Percentiles rank a stretch among this genome's conserved stretches.
phyloP scores from a whole-genome alignment of 2,329 filamentous ascomycete species.

The Graphiopsis chlorocephala region DNA sequence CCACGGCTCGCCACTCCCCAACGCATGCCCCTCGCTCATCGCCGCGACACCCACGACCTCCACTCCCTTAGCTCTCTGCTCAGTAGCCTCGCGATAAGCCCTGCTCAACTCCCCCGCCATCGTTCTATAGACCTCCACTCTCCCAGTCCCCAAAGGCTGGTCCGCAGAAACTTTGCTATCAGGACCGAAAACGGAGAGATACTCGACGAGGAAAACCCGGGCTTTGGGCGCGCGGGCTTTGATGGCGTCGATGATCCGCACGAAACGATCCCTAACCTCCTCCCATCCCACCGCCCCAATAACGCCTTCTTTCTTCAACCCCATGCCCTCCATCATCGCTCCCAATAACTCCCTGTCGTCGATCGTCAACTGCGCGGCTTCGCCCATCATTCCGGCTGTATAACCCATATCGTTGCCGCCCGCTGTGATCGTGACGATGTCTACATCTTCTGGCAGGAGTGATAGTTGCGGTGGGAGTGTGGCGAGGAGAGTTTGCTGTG shows the following conservation, averaged over 20 bases:
- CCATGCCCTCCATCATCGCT: slow-evolving; percentile 6
- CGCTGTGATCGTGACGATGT: slow-evolving; percentile 39
- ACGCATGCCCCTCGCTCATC: slow-evolving; percentile 18
- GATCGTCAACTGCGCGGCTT: slow-evolving; percentile 16
- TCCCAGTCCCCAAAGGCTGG: slow-evolving; percentile 10
- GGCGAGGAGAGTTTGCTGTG: slow-evolving; percentile 30
- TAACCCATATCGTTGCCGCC: slow-evolving; percentile 43
- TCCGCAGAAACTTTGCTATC: slow-evolving; percentile 5
- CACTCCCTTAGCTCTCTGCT: not conserved
- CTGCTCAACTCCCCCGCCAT: not conserved
- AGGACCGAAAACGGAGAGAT: slow-evolving; percentile 17
- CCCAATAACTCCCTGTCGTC: not conserved
- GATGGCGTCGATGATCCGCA: slow-evolving; percentile 18
- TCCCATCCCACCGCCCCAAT: slow-evolving; percentile 5
- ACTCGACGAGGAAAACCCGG: slow-evolving; percentile 20
- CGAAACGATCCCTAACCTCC: slow-evolving; percentile 13
- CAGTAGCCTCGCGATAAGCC: slow-evolving; percentile 17
- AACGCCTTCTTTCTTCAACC: slow-evolving; percentile 12
- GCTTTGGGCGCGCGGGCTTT: slow-evolving; percentile 10
- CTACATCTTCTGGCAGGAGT: slow-evolving; percentile 34
- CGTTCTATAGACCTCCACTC: slow-evolving; percentile 7
- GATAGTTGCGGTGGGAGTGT: slow-evolving; percentile 38
- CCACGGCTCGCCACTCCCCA: slow-evolving; percentile 19
- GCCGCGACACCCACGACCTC: slow-evolving; percentile 15
- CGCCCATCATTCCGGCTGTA: slow-evolving; percentile 36